A percentile compares a stretch with the other conserved stretches of the same genome.
These are phyloP conservation scores for Canariomyces notabilis DNA, from an alignment of 2,329 filamentous ascomycete species.

Conservation along the genomic window DNA sequence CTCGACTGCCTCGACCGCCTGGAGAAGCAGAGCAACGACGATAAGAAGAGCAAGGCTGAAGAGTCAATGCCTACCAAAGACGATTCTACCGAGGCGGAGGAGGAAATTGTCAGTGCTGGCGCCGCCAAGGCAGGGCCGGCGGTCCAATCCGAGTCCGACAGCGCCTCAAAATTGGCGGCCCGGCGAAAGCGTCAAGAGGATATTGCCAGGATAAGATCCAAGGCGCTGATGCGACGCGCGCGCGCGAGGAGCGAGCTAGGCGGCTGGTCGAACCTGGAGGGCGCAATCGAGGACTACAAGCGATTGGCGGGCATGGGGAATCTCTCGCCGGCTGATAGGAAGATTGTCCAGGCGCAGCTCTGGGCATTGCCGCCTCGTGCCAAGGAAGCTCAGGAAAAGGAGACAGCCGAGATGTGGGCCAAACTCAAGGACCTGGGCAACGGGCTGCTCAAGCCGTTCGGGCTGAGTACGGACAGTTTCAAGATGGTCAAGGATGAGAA, in stretches of 20 bases:
- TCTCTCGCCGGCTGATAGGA: constrained; percentile 61
- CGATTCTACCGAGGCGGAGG: constrained; percentile 45
- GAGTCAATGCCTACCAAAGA: constrained; percentile 24
- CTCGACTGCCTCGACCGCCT: constrained; percentile 68
- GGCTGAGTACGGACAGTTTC: constrained; percentile 89
- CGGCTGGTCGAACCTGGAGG: constrained; percentile 75
- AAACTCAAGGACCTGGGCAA: constrained; percentile 92
- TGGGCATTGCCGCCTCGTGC: constrained; percentile 60
- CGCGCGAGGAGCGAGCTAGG: constrained; percentile 65
- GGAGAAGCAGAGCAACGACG: constrained; percentile 46
- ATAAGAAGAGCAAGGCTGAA: constrained; percentile 25
- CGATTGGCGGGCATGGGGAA: constrained; percentile 53
- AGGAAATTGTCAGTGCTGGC: constrained; percentile 56
- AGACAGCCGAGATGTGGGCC: constrained; percentile 96
- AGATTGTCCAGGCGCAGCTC: constrained; percentile 63
- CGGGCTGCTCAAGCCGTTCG: constrained; percentile 87
- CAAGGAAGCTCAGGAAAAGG: constrained; percentile 74
- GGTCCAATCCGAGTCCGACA: constrained; percentile 18
- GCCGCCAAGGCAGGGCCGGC: constrained; percentile 47
- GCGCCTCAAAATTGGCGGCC: constrained; percentile 28
- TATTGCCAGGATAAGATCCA: constrained; percentile 71
- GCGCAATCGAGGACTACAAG: constrained; percentile 76
- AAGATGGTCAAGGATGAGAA: constrained; percentile 88
- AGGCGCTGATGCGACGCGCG: constrained; percentile 75
- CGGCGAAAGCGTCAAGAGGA: constrained; percentile 48